Base-by-base conservation (phyloP, 805 yeast genomes). In the Candida alai region DNA sequence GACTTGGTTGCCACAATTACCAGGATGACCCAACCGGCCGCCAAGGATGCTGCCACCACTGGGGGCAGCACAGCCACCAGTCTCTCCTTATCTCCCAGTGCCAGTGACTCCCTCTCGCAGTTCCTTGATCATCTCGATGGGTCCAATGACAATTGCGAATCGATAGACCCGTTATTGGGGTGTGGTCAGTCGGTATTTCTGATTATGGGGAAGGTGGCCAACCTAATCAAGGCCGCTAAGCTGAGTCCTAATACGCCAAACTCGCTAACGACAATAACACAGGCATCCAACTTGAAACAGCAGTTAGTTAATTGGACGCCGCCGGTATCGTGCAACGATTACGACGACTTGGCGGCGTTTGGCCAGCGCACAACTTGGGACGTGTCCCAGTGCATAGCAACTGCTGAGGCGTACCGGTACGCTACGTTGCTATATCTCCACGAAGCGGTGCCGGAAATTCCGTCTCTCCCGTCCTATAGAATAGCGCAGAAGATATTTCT, bases 381-480 rank as follows among this genome's bases (percentile, higher is more conserved):
- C 43, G 48, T 76, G 19, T 58, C 79, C 4, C 71, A 81, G 7
- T 75, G 82, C 38, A 62, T 80, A 17, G 74, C 84, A 2, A 80
- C 85, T 1, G 85, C 86, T 2, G 86, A 80, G 47, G 80, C 85
- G 0, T 80, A 80, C 52, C 50, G 84, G 24, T 76, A 65, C 50
- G 70, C 84, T 1, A 65, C 83, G 0, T 51, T 80, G 24, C 48
- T 80, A 14, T 78, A 76, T 47, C 54, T 80, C 19, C 84, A 78
- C 50, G 85, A 80, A 48, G 80, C 84, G 1, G 84, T 80, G 4
- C 86, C 87, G 0, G 84, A 80, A 42, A 67, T 79, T 12, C 82
- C 83, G 7, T 71, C 76, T 6, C 50, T 61, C 24, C 54, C 75
- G 6, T 70, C 81, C 1, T 76, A 70, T 37, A 73, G 65, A 33